phyloP scores from a whole-genome alignment of 495 filamentous ascomycete species.

The Aspergillus bridgeri region DNA sequence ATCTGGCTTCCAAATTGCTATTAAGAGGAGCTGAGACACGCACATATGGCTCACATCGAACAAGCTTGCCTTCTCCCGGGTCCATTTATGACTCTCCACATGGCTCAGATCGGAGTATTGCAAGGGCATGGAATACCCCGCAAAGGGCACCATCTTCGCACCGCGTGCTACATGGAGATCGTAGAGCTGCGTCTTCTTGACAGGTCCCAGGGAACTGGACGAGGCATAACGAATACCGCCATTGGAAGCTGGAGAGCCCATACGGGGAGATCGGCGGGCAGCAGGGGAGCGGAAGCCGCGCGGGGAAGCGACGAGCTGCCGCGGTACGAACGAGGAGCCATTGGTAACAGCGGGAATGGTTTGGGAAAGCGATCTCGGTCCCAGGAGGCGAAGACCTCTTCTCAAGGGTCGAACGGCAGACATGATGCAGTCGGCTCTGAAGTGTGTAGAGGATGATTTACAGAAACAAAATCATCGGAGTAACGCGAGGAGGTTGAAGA shows the following conservation, averaged over 20 bases:
- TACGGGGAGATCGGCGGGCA: slow-evolving; percentile 17
- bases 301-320: slow-evolving; percentile 32
- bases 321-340: slow-evolving; percentile 34
- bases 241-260: slow-evolving; percentile 15
- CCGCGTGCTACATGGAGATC: slow-evolving; percentile 75
- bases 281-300: slow-evolving; percentile 23
- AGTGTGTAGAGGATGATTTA: slow-evolving; percentile 21
- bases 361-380: slow-evolving; percentile 26
- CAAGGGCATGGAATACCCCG: slow-evolving; percentile 89
- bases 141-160: slow-evolving; percentile 96
- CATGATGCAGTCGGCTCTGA: slow-evolving; percentile 28
- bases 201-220: slow-evolving; percentile 47
- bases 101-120: slow-evolving; percentile 75
- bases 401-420: slow-evolving; percentile 32
- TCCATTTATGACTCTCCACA: slow-evolving; percentile 80
- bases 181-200: slow-evolving; percentile 74
- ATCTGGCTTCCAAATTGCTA: neutral
- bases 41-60: slow-evolving; percentile 75
- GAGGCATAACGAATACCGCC: slow-evolving; percentile 53
- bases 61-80: slow-evolving; percentile 77
- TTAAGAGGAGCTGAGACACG: slow-evolving; percentile 11
- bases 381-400: slow-evolving; percentile 34
- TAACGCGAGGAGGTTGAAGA: slow-evolving; percentile 7
- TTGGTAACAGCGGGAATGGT: slow-evolving; percentile 34
- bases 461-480: slow-evolving; percentile 7